Conservation (phyloP, 2,329 filamentous ascomycete species). For the Phialophora verrucosa region DNA sequence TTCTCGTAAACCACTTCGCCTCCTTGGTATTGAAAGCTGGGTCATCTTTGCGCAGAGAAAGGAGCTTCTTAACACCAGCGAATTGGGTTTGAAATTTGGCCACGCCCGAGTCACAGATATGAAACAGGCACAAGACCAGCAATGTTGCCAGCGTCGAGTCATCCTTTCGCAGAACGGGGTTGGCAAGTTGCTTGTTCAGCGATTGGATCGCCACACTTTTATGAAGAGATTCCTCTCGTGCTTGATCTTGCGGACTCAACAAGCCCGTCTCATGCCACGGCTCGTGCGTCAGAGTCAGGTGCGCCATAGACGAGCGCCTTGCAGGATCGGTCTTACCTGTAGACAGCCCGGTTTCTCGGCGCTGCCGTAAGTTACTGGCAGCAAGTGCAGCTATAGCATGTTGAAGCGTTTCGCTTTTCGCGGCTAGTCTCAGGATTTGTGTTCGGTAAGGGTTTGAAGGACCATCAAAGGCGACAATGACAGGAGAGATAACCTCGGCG, state of each 20-base stretch:
- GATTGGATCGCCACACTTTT: conserved; percentile 82
- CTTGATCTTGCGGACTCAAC: conserved; percentile 62
- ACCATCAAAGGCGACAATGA: conserved; percentile 88
- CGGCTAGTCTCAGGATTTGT: conserved; percentile 78
- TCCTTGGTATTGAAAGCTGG: conserved; percentile 54
- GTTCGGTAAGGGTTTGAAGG: conserved; percentile 84
- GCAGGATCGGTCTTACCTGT: conserved; percentile 59
- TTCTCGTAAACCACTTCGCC: conserved; percentile 79
- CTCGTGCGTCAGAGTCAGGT: conserved; percentile 50
- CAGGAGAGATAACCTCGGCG: conserved; percentile 87
- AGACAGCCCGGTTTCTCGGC: conserved; percentile 61
- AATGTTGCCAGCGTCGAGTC: conserved; percentile 89
- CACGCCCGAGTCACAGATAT: conserved; percentile 90
- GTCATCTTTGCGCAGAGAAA: conserved; percentile 73
- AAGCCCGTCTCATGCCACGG: conserved; percentile 51
- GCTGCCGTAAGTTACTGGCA: conserved; percentile 89
- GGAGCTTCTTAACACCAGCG: conserved; percentile 87
- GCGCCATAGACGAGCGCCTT: conserved; percentile 56
- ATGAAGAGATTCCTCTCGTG: conserved; percentile 79
- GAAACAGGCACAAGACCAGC: conserved; percentile 85
- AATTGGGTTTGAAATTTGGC: conserved; percentile 94
- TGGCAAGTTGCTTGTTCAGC: conserved; percentile 81
- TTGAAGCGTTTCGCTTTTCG: conserved; percentile 80
- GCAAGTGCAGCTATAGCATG: conserved; percentile 90
- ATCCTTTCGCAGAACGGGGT: conserved; percentile 74